These are phyloP conservation scores for Xylaria intraflava DNA, from an alignment of 495 filamentous ascomycete genomes.

Conservation along the genomic window DNA sequence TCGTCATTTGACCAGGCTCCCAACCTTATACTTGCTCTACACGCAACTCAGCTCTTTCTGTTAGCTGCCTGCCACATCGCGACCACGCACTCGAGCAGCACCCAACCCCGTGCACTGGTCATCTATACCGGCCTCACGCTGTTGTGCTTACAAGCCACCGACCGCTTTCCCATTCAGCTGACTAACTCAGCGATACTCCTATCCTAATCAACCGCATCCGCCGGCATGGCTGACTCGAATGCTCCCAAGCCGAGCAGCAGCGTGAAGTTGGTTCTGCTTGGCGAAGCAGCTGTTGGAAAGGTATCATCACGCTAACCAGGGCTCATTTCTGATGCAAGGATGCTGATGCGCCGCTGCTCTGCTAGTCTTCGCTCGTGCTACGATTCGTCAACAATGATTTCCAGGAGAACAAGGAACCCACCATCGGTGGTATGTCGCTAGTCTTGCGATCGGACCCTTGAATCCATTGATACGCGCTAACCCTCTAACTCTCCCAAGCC, in stretches of 20 bases:
- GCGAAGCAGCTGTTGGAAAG: constrained; percentile 97
- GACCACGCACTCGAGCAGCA: neutral
- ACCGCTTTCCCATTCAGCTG: neutral
- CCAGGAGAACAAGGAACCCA: constrained; percentile 99
- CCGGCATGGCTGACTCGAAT: constrained; percentile 47
- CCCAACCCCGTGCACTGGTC: constrained; percentile 1
- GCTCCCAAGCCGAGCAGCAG: constrained; percentile 94
- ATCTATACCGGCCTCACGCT: constrained; percentile 1
- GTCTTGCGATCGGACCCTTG: constrained; percentile 1
- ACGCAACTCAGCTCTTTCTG: neutral
- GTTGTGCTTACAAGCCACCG: neutral
- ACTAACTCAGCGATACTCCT: neutral
- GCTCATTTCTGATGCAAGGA: neutral
- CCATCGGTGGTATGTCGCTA: constrained; percentile 78
- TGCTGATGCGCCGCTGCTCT: constrained; percentile 15
- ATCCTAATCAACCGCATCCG: neutral
- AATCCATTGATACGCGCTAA: constrained; percentile 6
- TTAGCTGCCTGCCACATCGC: neutral
- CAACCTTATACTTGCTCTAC: neutral
- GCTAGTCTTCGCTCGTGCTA: constrained; percentile 89
- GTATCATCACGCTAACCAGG: constrained; percentile 40
- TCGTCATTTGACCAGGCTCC: constrained; percentile 23
- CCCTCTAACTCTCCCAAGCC: constrained; percentile 45
- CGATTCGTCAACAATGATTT: constrained; percentile 99
- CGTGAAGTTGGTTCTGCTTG: constrained; percentile 95